Conservation (phyloP, 2,329 filamentous ascomycete species). For the Elsinoe fawcettii region DNA sequence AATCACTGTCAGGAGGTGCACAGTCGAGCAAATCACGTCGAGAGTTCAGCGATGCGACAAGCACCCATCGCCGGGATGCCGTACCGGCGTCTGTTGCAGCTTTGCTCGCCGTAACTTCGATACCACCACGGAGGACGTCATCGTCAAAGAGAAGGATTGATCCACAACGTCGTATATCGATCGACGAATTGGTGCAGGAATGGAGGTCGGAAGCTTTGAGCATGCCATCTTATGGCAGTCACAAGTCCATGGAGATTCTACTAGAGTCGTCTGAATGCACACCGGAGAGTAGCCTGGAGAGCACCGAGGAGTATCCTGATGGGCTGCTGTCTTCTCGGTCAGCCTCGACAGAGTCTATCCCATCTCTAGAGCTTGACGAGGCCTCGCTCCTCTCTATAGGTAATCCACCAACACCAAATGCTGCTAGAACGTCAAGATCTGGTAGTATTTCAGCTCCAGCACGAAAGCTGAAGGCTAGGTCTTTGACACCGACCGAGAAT, state of each 20-base stretch:
- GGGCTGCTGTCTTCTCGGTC: slow-evolving; percentile 41
- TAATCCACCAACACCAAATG: slow-evolving; percentile 37
- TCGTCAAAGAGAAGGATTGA: slow-evolving; percentile 34
- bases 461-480: slow-evolving; percentile 40
- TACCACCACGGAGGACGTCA: slow-evolving; percentile 42
- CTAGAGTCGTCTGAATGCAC: slow-evolving; percentile 47
- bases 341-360: slow-evolving; percentile 51
- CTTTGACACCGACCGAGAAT: slow-evolving; percentile 46
- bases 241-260: slow-evolving; percentile 44
- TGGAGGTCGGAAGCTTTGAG: slow-evolving; percentile 41
- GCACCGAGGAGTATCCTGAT: slow-evolving; percentile 25
- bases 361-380: slow-evolving; percentile 44
- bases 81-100: slow-evolving; percentile 50
- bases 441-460: slow-evolving; percentile 27
- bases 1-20: slow-evolving; percentile 24
- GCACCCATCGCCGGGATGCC: slow-evolving; percentile 35
- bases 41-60: slow-evolving; percentile 20
- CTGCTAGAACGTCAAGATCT: slow-evolving; percentile 23
- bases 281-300: slow-evolving; percentile 35
- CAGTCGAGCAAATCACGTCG: slow-evolving; percentile 27
- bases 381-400: slow-evolving; percentile 37
- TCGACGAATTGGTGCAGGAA: slow-evolving; percentile 50
- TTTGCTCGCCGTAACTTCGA: slow-evolving; percentile 52
- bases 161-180: slow-evolving; percentile 43
- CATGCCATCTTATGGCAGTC: slow-evolving; percentile 25